These are phyloP conservation scores for Heliocybe sulcata DNA, from an alignment of 1,284 basidiomycete species.

Conservation along the genomic window DNA sequence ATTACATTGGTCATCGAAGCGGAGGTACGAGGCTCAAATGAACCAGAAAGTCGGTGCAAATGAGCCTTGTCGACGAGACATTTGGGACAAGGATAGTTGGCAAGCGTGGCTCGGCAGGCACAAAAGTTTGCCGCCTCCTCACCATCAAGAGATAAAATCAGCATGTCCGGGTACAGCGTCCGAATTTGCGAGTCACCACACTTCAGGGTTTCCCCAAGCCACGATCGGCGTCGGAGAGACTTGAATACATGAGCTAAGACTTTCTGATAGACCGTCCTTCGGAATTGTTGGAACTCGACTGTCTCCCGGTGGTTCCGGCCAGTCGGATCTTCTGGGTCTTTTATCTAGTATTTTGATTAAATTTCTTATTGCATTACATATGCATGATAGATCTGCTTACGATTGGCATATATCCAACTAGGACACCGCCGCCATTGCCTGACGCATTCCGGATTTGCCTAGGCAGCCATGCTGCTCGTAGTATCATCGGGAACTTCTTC, in stretches of 20 bases:
- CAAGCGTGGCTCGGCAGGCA: conserved; percentile 14
- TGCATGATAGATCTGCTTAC: no score
- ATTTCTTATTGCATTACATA: neutral
- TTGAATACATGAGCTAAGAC: conserved; percentile 15
- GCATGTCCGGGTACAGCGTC: conserved; percentile 19
- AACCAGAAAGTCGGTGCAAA: conserved; percentile 12
- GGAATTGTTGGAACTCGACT: conserved; percentile 12
- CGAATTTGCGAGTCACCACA: conserved; percentile 16
- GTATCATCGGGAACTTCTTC: conserved; percentile 21
- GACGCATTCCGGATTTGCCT: conserved; percentile 21
- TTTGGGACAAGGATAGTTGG: conserved; percentile 19
- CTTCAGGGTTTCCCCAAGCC: conserved; percentile 14
- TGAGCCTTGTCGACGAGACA: conserved; percentile 14
- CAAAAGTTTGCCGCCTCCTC: conserved; percentile 20
- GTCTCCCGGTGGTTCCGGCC: neutral
- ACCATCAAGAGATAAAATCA: conserved; percentile 21
- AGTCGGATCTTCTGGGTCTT: conserved; percentile 18
- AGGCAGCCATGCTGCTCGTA: conserved; percentile 17
- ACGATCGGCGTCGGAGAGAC: conserved; percentile 12
- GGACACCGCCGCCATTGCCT: conserved; percentile 22
- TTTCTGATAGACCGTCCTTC: conserved; percentile 19
- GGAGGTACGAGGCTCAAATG: conserved; percentile 11
- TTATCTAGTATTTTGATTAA: conserved; percentile 2
- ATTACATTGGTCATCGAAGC: neutral
- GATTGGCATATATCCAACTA: conserved; percentile 21